These are phyloP conservation scores for Eucalyptus regnans DNA, from an alignment of 345 rosid genomes.

Conservation along the genomic window DNA sequence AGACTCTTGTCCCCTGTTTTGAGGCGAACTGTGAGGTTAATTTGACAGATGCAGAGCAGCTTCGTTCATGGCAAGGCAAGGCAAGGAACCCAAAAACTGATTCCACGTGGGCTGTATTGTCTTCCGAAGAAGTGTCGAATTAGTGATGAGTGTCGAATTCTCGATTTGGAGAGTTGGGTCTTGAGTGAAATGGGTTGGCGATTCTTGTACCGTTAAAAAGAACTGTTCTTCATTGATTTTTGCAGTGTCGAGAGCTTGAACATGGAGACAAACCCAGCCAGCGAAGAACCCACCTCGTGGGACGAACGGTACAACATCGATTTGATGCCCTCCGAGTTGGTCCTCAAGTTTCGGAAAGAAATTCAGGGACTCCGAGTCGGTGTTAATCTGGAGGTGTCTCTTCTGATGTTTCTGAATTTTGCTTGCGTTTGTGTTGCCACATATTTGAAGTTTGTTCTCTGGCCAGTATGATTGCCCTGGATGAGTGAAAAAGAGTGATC, in stretches of 20 bases:
- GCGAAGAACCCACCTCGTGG: constrained; percentile 67
- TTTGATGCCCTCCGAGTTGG: constrained; percentile 73
- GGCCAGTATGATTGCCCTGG: neutral
- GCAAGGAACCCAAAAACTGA: neutral
- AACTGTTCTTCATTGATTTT: neutral
- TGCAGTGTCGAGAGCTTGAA: neutral
- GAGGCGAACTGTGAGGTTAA: neutral
- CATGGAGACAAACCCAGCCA: constrained; percentile 32
- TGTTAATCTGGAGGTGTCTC: neutral
- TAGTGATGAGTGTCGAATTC: neutral
- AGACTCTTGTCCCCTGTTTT: neutral
- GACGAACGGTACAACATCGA: constrained; percentile 70
- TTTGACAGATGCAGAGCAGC: neutral
- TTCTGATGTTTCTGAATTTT: neutral
- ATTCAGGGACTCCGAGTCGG: neutral
- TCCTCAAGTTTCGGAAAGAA: constrained; percentile 83
- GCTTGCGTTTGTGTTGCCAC: neutral
- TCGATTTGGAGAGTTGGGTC: neutral
- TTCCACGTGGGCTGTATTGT: neutral
- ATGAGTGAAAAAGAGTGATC: neutral
- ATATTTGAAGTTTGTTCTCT: neutral
- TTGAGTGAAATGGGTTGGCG: neutral
- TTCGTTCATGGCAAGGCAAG: neutral
- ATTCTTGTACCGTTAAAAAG: neutral
- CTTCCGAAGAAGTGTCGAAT: neutral